Conservation (phyloP, 2,329 filamentous ascomycete species). For the Neopestalotiopsis rosae region DNA sequence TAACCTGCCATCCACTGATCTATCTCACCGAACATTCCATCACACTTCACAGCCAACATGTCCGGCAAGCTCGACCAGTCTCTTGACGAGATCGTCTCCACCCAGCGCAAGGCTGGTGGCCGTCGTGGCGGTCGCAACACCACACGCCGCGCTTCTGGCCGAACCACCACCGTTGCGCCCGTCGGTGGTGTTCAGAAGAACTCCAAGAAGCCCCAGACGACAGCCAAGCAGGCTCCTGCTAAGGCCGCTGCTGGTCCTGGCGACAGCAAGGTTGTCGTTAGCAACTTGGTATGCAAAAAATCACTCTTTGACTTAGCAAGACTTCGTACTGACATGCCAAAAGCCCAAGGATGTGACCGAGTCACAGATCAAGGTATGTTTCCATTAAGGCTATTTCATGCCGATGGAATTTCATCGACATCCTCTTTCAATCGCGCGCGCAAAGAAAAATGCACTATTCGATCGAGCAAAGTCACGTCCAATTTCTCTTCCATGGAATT, state of each 20-base stretch:
- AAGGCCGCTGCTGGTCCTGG: conserved; percentile 66
- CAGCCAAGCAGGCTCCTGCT: conserved; percentile 66
- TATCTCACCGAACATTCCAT: conserved; percentile 45
- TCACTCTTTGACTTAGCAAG: background rate
- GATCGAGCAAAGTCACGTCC: conserved; percentile 26
- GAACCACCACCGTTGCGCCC: conserved; percentile 67
- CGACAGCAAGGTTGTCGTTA: conserved; percentile 97
- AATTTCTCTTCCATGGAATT: conserved; percentile 23
- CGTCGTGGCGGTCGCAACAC: conserved; percentile 47
- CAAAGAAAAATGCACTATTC: conserved; percentile 30
- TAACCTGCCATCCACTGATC: background rate
- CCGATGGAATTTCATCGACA: conserved; percentile 76
- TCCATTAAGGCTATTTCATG: conserved; percentile 73
- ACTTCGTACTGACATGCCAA: conserved; percentile 48
- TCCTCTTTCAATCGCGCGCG: conserved; percentile 44
- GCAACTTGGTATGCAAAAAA: conserved; percentile 81
- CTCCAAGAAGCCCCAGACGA: conserved; percentile 64
- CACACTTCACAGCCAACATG: conserved; percentile 63
- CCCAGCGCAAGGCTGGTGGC: conserved; percentile 63
- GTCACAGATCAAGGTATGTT: conserved; percentile 99
- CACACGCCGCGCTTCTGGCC: conserved; percentile 56
- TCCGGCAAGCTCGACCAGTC: conserved; percentile 95
- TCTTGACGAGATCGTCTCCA: conserved; percentile 95
- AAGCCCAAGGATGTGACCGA: conserved; percentile 97
- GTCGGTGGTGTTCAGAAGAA: conserved; percentile 88